Evolutionary conservation across 192 early-diverging fungal species (phyloP).

Genomic region (Podila epigama): DNA sequence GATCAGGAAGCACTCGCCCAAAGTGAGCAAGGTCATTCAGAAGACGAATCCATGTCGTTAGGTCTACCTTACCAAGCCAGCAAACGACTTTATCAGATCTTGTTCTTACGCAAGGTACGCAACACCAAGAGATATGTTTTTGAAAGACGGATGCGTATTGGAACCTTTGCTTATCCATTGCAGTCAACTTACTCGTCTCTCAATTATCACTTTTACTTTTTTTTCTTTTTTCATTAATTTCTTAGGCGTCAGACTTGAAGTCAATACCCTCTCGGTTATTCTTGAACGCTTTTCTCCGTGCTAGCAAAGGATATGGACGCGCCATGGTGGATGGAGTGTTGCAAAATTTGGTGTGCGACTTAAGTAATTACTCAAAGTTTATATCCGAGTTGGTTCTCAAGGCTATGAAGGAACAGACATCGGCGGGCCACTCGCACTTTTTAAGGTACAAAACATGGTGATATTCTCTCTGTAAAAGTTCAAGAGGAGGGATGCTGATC

Average conservation of each 20-base stretch:
- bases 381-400: conserved; percentile 32
- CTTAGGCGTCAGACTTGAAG: conserved; percentile 15
- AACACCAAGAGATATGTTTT: background rate
- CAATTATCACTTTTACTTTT: background rate
- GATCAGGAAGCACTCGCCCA: background rate
- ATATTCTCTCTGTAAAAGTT: too few species aligned
- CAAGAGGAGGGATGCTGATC: too few species aligned
- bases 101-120: conserved; percentile 23
- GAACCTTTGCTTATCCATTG: background rate
- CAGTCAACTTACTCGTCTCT: background rate
- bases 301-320: conserved; percentile 23
- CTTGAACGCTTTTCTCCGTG: conserved; percentile 20
- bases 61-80: conserved; percentile 17
- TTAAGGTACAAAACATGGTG: conserved; percentile 27
- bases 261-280: conserved; percentile 38
- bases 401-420: conserved; percentile 25
- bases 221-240: background rate
- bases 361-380: conserved; percentile 7
- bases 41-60: background rate
- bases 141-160: background rate
- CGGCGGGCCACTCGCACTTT: conserved; percentile 25
- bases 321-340: conserved; percentile 39
- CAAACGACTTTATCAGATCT: background rate
- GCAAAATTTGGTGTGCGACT: conserved; percentile 9
- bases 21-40: background rate